Evolutionary conservation across 1,139 yeast species (phyloP), one percentile per base, ranked within the genome.

Genomic region (Lodderomyces jiufengensis): DNA sequence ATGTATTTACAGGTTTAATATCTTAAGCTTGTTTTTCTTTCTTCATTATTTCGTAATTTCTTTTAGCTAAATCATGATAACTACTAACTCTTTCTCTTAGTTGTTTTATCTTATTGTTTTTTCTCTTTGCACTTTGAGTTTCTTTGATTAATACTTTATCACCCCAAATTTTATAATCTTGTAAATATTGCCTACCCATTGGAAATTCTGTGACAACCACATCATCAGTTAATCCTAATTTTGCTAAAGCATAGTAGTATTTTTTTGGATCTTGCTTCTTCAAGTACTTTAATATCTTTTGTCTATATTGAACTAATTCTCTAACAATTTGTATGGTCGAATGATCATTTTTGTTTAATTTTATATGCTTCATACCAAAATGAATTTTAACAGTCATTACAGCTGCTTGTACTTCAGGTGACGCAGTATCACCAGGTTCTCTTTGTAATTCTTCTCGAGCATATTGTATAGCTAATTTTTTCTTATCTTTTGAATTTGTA

Each of bases 391-490:
- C 81, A 1, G 97, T 87, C 63, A 82, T 65, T 22, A 86, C 75
- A 2, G 97, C 97, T 1, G 97, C 96, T 59, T 90, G 97, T 21
- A 88, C 97, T 62, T 90, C 97, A 34, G 95, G 80, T 1, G 95
- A 85, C 1, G 95, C 97, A 0, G 97, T 86, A 56, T 92, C 97
- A 34, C 95, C 96, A 34, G 81, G 87, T 45, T 75, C 73, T 52
- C 96, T 74, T 48, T 78, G 80, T 58, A 92, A 88, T 61, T 88
- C 97, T 47, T 74, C 64, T 37, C 78, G 73, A 1, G 97, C 96
- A 39, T 83, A 59, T 34, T 62, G 60, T 6, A 78, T 65, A 15
- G 90, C 86, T 47, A 78, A 57, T 46, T 75, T 76, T 54, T 73
- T 69, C 41, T 70, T 69, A 46, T 84, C 90, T 21, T 62, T 57